A percentile compares a stretch with the other conserved stretches of the same genome.
Conservation (phyloP, 2,329 filamentous ascomycete species). For the Verticillium dahliae region DNA sequence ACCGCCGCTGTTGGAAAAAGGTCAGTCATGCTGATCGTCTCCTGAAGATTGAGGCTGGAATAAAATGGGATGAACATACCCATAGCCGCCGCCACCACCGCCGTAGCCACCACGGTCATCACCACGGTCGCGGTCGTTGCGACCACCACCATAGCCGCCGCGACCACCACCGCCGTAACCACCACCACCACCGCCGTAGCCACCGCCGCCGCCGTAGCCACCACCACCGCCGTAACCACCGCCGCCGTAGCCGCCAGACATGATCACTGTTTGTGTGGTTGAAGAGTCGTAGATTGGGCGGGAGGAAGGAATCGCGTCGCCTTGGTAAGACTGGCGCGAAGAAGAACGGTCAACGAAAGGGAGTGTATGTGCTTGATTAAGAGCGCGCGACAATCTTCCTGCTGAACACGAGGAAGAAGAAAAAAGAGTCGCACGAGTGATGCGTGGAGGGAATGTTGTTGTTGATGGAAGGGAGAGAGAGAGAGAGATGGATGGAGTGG, state of each 20-base stretch:
- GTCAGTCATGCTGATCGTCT: slow-evolving; percentile 25
- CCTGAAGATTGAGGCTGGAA: slow-evolving; percentile 1
- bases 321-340: not conserved
- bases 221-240: slow-evolving; percentile 19
- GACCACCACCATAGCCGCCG: slow-evolving; percentile 34
- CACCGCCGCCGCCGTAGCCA: slow-evolving; percentile 18
- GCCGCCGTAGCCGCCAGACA: slow-evolving; percentile 32
- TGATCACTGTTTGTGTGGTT: slow-evolving; percentile 12
- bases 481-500: not conserved
- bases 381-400: not conserved
- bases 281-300: slow-evolving; percentile 1
- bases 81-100: slow-evolving; percentile 42
- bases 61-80: slow-evolving; percentile 18
- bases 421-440: not conserved
- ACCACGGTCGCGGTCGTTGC: slow-evolving; percentile 23
- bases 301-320: not conserved
- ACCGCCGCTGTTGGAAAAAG: slow-evolving; percentile 32
- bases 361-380: not conserved
- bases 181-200: slow-evolving; percentile 19
- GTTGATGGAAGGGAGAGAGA: slow-evolving; percentile 2
- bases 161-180: slow-evolving; percentile 21
- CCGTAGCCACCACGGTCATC: slow-evolving; percentile 44
- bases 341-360: not conserved
- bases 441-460: slow-evolving; percentile 6
- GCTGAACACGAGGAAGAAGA: slow-evolving; percentile 7